Percentiles rank a stretch among this genome's conserved stretches.
These are phyloP conservation scores for Crithidia bombi DNA, from an alignment of 208 protist species.

Conservation along the genomic window DNA sequence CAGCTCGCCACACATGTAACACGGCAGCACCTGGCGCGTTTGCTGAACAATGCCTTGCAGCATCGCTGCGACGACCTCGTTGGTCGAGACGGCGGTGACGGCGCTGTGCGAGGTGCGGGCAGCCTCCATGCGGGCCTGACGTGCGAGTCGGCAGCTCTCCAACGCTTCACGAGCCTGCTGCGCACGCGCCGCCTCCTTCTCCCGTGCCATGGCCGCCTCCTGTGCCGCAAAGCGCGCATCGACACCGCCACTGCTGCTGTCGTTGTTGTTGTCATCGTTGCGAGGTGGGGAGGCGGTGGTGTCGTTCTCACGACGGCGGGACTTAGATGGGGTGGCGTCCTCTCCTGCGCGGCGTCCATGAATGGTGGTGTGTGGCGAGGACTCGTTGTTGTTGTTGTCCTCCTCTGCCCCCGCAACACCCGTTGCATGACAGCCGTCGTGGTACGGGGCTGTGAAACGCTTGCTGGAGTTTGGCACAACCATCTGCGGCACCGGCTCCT, in stretches of 20 bases:
- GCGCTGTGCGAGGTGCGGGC: conserved; percentile 1
- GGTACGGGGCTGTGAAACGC: neutral
- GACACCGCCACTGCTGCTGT: neutral
- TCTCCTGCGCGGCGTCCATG: conserved; percentile 5
- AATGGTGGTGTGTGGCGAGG: conserved; percentile 21
- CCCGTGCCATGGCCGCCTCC: conserved; percentile 16
- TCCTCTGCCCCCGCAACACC: neutral
- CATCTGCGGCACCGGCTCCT: conserved; percentile 9
- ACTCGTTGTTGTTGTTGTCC: too few species aligned
- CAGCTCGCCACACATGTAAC: conserved; percentile 75
- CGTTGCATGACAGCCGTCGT: neutral
- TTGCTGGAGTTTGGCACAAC: conserved; percentile 6
- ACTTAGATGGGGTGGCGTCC: conserved; percentile 38
- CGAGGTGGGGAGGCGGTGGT: conserved; percentile 24
- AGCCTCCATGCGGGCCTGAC: conserved; percentile 3
- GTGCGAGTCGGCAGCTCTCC: conserved; percentile 21
- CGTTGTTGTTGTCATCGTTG: conserved; percentile 1
- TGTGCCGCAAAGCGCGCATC: conserved; percentile 23
- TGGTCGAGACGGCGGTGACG: conserved; percentile 19
- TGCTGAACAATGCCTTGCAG: conserved; percentile 71
- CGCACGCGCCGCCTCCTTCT: conserved; percentile 23
- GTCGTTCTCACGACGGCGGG: conserved; percentile 36
- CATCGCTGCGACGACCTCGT: conserved; percentile 51
- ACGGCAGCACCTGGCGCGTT: conserved; percentile 68
- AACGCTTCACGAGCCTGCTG: conserved; percentile 18